Conservation (phyloP, 805 yeast species). For the Saturnispora besseyi region DNA sequence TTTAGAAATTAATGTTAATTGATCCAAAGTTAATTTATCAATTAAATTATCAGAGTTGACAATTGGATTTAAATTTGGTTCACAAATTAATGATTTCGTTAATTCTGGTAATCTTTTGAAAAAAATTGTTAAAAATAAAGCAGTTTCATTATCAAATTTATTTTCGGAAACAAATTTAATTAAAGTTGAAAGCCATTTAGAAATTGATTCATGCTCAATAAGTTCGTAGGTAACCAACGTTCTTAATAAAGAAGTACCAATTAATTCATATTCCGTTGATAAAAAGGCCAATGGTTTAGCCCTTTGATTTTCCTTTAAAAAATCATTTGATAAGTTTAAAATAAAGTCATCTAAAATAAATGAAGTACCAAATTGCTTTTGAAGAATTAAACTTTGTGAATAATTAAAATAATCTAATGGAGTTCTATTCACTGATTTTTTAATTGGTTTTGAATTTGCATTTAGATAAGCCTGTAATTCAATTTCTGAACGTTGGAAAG, state of each 20-base stretch:
- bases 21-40: constrained; percentile 21
- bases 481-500: constrained; percentile 68
- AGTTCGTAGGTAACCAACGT: constrained; percentile 44
- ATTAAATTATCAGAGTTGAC: constrained; percentile 28
- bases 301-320: constrained; percentile 15
- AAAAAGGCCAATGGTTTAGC: constrained; percentile 20
- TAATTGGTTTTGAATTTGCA: constrained; percentile 13
- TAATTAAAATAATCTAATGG: constrained; percentile 32
- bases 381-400: constrained; percentile 31
- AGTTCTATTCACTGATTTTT: neutral
- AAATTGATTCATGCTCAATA: constrained; percentile 32
- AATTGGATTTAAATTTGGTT: constrained; percentile 26
- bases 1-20: constrained; percentile 34
- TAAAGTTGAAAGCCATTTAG: constrained; percentile 45
- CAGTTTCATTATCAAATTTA: constrained; percentile 7
- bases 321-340: constrained; percentile 25
- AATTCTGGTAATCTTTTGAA: constrained; percentile 30
- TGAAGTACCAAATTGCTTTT: constrained; percentile 25
- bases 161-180: constrained; percentile 6
- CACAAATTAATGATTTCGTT: constrained; percentile 33
- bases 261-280: constrained; percentile 40
- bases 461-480: constrained; percentile 33
- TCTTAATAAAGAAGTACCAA: constrained; percentile 49
- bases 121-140: constrained; percentile 39
- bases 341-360: constrained; percentile 27